Percentiles rank a stretch among this genome's conserved stretches.
These are phyloP conservation scores for Rhizoclosmatium globosum DNA, from an alignment of 192 early-diverging fungal species.

Conservation along the genomic window DNA sequence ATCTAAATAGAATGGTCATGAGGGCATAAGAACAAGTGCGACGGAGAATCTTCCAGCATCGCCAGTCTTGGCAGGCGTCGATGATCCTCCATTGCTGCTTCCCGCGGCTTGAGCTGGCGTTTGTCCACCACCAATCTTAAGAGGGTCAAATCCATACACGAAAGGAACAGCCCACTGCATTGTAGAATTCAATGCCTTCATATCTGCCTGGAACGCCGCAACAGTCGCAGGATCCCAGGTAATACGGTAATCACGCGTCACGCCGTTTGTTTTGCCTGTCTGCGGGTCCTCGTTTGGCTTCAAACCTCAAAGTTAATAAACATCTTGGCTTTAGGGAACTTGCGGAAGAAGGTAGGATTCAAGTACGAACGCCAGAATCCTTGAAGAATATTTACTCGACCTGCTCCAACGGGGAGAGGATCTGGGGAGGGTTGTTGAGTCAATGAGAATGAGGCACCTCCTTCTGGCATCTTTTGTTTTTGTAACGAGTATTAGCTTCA, in stretches of 20 bases:
- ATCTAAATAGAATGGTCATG: background rate
- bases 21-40: background rate
- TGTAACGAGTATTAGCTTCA: background rate
- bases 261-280: background rate
- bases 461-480: conserved; percentile 23
- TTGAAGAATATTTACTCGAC: conserved; percentile 1
- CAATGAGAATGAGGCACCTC: conserved; percentile 14
- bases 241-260: conserved; percentile 31
- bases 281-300: background rate
- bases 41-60: background rate
- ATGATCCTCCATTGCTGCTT: background rate
- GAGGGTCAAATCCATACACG: conserved; percentile 11
- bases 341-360: background rate
- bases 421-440: background rate
- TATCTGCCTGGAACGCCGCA: conserved; percentile 18
- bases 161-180: conserved; percentile 31
- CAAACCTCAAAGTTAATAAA: conserved; percentile 33
- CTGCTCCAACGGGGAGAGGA: conserved; percentile 5
- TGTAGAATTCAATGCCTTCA: background rate
- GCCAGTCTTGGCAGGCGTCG: background rate
- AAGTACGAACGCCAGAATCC: conserved; percentile 14
- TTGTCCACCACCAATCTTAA: conserved; percentile 19
- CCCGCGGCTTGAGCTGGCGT: background rate
- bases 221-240: conserved; percentile 7
- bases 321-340: conserved; percentile 26